Evolutionary conservation across 768 basidiomycete species (phyloP).

Genomic region (Suillus subalutaceus): DNA sequence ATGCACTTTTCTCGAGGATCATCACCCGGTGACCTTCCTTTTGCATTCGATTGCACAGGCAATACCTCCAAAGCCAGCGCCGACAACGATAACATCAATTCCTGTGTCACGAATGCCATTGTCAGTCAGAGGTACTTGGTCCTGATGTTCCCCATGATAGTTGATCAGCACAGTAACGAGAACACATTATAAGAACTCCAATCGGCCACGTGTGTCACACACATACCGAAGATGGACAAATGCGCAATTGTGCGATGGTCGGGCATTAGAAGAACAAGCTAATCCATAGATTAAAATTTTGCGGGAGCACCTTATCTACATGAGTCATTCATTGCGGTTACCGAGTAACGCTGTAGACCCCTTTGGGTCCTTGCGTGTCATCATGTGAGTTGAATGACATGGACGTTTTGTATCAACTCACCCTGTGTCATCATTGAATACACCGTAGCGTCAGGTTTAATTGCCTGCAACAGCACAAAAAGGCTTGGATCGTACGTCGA

Average conservation of each 20-base stretch:
- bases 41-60: constrained; percentile 32
- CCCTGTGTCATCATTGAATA: too few relatives aligned
- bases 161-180: not conserved
- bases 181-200: not conserved
- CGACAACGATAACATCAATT: constrained; percentile 24
- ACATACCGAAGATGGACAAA: not conserved
- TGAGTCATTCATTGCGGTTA: not conserved
- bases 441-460: too few relatives aligned
- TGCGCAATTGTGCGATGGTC: not conserved
- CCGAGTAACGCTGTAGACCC: not conserved
- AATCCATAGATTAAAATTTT: not conserved
- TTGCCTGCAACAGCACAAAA: too few relatives aligned
- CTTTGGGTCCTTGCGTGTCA: not conserved
- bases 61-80: constrained; percentile 31
- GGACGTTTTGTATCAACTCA: too few relatives aligned
- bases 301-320: not conserved
- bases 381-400: not conserved
- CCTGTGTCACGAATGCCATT: constrained; percentile 9
- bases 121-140: not conserved
- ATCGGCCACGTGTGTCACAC: not conserved
- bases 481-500: too few relatives aligned
- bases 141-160: not conserved
- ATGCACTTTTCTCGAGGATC: constrained; percentile 24
- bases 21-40: constrained; percentile 24
- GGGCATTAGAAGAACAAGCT: not conserved